These are phyloP conservation scores for Aspergillus ruber DNA, from an alignment of 2,329 filamentous ascomycete genomes.

Conservation along the genomic window DNA sequence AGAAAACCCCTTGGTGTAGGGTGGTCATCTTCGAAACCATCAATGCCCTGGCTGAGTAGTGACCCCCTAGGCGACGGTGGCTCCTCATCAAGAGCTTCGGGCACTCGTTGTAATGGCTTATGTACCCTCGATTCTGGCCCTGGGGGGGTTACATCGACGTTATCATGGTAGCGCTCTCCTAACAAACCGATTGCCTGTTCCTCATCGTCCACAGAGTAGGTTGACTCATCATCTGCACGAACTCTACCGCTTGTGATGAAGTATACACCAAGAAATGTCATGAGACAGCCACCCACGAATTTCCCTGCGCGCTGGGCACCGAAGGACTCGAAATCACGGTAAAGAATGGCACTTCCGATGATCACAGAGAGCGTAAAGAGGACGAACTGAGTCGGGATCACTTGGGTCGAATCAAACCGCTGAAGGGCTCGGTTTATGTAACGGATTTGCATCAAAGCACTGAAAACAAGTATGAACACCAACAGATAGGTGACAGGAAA, in stretches of 20 bases:
- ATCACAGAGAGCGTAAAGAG: conserved; percentile 95
- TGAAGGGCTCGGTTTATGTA: conserved; percentile 89
- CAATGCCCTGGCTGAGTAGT: conserved; percentile 25
- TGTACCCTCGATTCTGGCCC: conserved; percentile 12
- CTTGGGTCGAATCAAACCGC: conserved; percentile 92
- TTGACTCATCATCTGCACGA: conserved; percentile 51
- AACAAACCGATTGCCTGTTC: conserved; percentile 46
- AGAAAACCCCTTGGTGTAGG: conserved; percentile 26
- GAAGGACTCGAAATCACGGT: conserved; percentile 87
- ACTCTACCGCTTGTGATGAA: conserved; percentile 83
- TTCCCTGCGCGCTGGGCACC: conserved; percentile 67
- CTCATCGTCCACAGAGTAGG: conserved; percentile 60
- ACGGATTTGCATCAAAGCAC: conserved; percentile 92
- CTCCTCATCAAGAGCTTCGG: conserved; percentile 10
- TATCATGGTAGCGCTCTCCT: conserved; percentile 32
- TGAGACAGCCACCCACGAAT: conserved; percentile 80
- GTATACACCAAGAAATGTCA: conserved; percentile 97
- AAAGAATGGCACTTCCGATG: conserved; percentile 83
- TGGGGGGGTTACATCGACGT: conserved; percentile 24
- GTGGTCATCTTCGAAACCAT: conserved; percentile 27
- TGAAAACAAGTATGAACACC: conserved; percentile 69
- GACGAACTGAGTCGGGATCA: conserved; percentile 96
- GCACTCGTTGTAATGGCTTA: conserved; percentile 11
- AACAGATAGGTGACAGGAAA: conserved; percentile 89
- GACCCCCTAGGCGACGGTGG: conserved; percentile 27